These are phyloP conservation scores for Camelina hispida DNA, from an alignment of 345 rosid genomes.

Conservation along the genomic window DNA sequence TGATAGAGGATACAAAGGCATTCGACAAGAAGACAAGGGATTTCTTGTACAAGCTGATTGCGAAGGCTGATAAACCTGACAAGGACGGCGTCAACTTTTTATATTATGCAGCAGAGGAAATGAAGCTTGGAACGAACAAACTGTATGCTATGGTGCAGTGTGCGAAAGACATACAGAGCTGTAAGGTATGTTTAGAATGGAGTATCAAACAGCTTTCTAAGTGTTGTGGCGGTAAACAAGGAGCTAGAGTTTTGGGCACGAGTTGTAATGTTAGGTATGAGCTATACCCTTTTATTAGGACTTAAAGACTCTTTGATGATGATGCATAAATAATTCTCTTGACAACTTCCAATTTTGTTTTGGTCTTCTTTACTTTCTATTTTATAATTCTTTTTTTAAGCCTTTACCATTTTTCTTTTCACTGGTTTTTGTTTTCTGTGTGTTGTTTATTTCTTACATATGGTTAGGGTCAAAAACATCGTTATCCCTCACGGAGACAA, in stretches of 20 bases:
- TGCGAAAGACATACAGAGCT: background rate
- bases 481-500: background rate
- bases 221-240: conserved; percentile 50
- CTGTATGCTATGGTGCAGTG: conserved; percentile 57
- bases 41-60: conserved; percentile 38
- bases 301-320: background rate
- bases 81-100: background rate
- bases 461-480: background rate
- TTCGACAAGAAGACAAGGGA: conserved; percentile 47
- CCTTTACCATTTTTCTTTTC: background rate
- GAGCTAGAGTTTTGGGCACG: conserved; percentile 52
- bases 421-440: background rate
- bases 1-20: conserved; percentile 33
- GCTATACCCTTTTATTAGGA: conserved; percentile 46
- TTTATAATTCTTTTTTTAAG: background rate
- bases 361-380: background rate
- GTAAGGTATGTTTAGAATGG: conserved; percentile 6
- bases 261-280: conserved; percentile 66
- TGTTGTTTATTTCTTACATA: background rate
- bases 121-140: conserved; percentile 13
- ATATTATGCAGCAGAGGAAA: background rate
- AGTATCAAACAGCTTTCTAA: background rate
- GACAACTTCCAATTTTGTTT: background rate
- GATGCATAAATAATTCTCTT: background rate
- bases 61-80: conserved; percentile 14